phyloP scores from a whole-genome alignment of 1,284 basidiomycete species.

The Ceratobasidium sp. region DNA sequence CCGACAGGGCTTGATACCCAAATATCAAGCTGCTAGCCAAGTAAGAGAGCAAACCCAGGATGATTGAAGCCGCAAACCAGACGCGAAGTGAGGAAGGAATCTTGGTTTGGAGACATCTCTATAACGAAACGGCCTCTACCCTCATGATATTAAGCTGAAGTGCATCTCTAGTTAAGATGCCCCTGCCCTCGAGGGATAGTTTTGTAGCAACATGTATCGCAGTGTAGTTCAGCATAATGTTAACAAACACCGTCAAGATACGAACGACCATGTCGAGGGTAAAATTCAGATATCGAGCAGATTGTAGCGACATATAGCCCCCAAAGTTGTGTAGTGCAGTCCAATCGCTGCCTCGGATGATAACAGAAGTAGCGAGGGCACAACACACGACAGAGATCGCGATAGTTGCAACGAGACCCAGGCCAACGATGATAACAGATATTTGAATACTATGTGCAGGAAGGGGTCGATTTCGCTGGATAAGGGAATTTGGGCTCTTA shows the following conservation, averaged over 20 bases:
- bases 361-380: not conserved
- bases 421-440: not conserved
- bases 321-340: not conserved
- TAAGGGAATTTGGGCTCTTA: too few species aligned
- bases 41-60: conserved; percentile 2
- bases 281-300: conserved; percentile 15
- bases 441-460: too few species aligned
- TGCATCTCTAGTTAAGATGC: not conserved
- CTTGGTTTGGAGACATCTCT: not conserved
- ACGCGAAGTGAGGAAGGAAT: not conserved
- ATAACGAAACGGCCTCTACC: not conserved
- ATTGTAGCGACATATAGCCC: not conserved
- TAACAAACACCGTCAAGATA: not conserved
- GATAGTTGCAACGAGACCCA: not conserved
- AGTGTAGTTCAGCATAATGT: not conserved
- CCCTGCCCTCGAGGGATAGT: not conserved
- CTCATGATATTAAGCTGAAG: not conserved
- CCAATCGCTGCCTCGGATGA: not conserved
- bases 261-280: not conserved
- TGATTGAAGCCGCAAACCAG: not conserved
- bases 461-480: too few species aligned
- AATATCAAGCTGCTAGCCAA: conserved; percentile 14
- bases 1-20: not conserved
- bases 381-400: not conserved
- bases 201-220: not conserved